Conservation (phyloP, 1,284 basidiomycete species). For the Entoloma clypeatum region DNA sequence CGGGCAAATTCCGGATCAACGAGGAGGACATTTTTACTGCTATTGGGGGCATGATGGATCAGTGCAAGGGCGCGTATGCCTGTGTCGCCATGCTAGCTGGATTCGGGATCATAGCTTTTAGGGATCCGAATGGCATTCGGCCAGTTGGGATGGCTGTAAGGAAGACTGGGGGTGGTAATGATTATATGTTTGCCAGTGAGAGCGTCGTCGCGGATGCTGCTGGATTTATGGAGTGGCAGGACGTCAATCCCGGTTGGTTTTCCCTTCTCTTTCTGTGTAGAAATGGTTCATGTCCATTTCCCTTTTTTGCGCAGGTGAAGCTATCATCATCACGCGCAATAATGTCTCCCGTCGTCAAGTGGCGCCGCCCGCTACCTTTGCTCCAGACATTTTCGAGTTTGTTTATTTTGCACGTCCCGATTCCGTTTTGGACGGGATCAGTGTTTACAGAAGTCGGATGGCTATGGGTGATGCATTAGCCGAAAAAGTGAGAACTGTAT, state of each 20-base stretch:
- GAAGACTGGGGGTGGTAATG: constrained; percentile 53
- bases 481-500: constrained; percentile 76
- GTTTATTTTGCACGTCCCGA: constrained; percentile 99
- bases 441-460: constrained; percentile 97
- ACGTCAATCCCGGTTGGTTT: constrained; percentile 80
- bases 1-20: constrained; percentile 99
- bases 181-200: constrained; percentile 94
- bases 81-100: constrained; percentile 98
- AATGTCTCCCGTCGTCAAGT: constrained; percentile 74
- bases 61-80: constrained; percentile 91
- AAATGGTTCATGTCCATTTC: constrained; percentile 8
- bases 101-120: constrained; percentile 97
- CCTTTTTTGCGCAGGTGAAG: constrained; percentile 66
- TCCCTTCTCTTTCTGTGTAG: constrained; percentile 5
- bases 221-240: constrained; percentile 90
- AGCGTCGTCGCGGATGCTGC: constrained; percentile 95
- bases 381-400: constrained; percentile 99
- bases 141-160: constrained; percentile 84
- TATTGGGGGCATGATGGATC: constrained; percentile 84
- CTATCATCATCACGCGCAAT: constrained; percentile 89
- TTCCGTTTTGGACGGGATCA: constrained; percentile 95
- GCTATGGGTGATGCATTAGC: constrained; percentile 98
- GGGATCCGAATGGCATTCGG: constrained; percentile 98
- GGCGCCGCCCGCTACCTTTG: constrained; percentile 67
- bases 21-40: constrained; percentile 99